Percentiles rank a stretch among this genome's conserved stretches.
phyloP scores from a whole-genome alignment of 2,329 filamentous ascomycete species.

The Pseudocercospora musae region DNA sequence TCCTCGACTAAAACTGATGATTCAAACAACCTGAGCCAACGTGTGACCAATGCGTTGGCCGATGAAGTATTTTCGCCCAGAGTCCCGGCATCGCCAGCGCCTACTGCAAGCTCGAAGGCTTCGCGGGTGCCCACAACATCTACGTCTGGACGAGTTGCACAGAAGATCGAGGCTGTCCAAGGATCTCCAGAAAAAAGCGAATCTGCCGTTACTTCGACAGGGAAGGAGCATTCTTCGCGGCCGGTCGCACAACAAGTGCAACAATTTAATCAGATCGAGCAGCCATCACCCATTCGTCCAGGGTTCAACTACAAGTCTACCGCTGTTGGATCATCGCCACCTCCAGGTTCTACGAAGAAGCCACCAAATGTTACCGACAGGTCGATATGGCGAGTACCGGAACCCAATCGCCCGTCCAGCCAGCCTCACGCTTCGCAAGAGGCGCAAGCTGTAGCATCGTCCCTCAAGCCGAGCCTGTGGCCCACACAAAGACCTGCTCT shows the following conservation, averaged over 20 bases:
- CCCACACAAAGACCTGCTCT: conserved; percentile 40
- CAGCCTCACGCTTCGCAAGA: conserved; percentile 47
- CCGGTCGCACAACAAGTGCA: conserved; percentile 1
- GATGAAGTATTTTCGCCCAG: conserved; percentile 72
- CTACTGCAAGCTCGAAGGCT: conserved; percentile 22
- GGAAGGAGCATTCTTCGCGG: not conserved
- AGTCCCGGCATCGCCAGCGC: conserved; percentile 7
- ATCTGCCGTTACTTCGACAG: conserved; percentile 3
- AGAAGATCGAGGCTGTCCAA: not conserved
- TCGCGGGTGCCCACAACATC: conserved; percentile 25
- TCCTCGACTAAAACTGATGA: conserved; percentile 47
- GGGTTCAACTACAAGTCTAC: conserved; percentile 57
- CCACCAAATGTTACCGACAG: conserved; percentile 41
- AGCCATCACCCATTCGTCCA: conserved; percentile 48
- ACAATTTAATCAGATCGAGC: conserved; percentile 15
- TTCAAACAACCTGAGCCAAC: conserved; percentile 58
- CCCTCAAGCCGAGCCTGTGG: conserved; percentile 36
- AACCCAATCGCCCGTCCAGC: conserved; percentile 48
- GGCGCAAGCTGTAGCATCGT: conserved; percentile 36
- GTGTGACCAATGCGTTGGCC: conserved; percentile 71
- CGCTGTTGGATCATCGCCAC: conserved; percentile 43
- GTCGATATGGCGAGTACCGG: conserved; percentile 56
- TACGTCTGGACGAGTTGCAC: conserved; percentile 17
- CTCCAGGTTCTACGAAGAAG: conserved; percentile 39
- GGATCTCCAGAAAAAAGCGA: not conserved